A percentile compares a stretch with the other conserved stretches of the same genome.
phyloP scores from a whole-genome alignment of 148 eudicot genomes.

The Pouteria glomerata region DNA sequence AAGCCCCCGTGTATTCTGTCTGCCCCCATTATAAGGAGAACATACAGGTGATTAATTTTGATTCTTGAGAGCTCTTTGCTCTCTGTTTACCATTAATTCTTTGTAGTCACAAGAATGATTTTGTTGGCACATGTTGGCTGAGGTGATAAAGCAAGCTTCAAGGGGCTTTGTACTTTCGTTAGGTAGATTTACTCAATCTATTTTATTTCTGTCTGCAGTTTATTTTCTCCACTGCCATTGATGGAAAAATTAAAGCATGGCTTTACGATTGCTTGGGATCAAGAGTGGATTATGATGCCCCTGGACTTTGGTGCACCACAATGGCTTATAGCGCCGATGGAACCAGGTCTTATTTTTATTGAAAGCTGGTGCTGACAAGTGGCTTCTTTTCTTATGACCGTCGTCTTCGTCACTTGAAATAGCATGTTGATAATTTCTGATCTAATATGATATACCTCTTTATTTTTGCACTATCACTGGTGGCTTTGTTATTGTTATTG shows the following conservation, averaged over 20 bases:
- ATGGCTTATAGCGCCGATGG: constrained; percentile 75
- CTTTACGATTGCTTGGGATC: constrained; percentile 57
- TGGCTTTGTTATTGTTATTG: too few species aligned
- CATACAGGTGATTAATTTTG: constrained; percentile 29
- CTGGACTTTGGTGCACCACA: constrained; percentile 55
- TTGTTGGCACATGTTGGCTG: neutral
- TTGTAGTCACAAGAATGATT: neutral
- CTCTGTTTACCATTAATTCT: neutral
- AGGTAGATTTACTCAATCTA: neutral
- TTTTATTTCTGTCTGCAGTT: constrained; percentile 32
- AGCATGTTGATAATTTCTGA: too few species aligned
- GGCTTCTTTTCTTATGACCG: neutral
- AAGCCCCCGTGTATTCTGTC: constrained; percentile 50
- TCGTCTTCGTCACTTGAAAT: neutral
- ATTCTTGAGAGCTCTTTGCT: neutral
- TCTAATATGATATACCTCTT: too few species aligned
- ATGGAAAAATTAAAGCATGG: constrained; percentile 75
- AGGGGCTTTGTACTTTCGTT: neutral
- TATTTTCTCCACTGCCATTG: constrained; percentile 62
- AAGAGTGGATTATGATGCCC: constrained; percentile 64
- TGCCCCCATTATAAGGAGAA: constrained; percentile 48
- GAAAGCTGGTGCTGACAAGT: neutral
- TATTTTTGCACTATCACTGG: too few species aligned
- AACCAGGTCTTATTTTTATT: constrained; percentile 29
- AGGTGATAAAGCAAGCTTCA: neutral